A percentile compares a stretch with the other conserved stretches of the same genome.
Evolutionary conservation across 805 yeast genomes (phyloP).

Genomic region (Allodekkera sacchari): DNA sequence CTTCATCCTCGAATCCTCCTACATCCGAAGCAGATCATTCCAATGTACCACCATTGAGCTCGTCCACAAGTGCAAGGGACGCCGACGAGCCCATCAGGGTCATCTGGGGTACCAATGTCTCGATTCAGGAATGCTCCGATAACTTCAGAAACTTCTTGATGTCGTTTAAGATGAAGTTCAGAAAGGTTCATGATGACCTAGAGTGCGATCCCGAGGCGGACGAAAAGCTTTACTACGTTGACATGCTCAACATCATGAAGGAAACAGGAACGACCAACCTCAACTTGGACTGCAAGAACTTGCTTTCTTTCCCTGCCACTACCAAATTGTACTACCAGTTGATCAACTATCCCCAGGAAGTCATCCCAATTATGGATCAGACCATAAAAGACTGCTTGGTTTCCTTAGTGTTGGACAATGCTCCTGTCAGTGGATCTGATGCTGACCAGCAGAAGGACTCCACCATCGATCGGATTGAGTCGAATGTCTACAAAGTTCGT

Average conservation of each 20-base stretch:
- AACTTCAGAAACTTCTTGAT: slow-evolving; percentile 75
- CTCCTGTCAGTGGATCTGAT: slow-evolving; percentile 7
- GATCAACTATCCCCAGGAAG: slow-evolving; percentile 91
- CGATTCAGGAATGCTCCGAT: slow-evolving; percentile 79
- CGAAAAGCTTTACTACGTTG: slow-evolving; percentile 66
- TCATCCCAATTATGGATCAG: slow-evolving; percentile 96
- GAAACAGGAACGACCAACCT: slow-evolving; percentile 73
- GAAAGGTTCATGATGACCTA: slow-evolving; percentile 42
- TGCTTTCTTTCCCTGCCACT: slow-evolving; percentile 68
- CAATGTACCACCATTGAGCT: slow-evolving; percentile 10
- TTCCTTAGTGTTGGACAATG: slow-evolving; percentile 50
- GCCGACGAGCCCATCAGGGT: slow-evolving; percentile 73
- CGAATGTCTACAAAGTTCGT: slow-evolving; percentile 76
- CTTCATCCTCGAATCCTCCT: slow-evolving; percentile 14
- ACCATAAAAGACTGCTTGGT: slow-evolving; percentile 86
- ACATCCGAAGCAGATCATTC: slow-evolving; percentile 13
- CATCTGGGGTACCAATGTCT: slow-evolving; percentile 97
- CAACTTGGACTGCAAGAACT: slow-evolving; percentile 75
- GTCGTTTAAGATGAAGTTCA: slow-evolving; percentile 72
- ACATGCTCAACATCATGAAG: slow-evolving; percentile 65
- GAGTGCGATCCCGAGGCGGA: slow-evolving; percentile 41
- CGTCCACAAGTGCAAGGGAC: slow-evolving; percentile 22
- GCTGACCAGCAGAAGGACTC: slow-evolving; percentile 36
- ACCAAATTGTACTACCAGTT: slow-evolving; percentile 77
- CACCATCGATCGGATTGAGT: slow-evolving; percentile 60